Evolutionary conservation across 345 rosid genomes (phyloP), one percentile per base, ranked within the genome.

Genomic region (Populus euphratica): DNA sequence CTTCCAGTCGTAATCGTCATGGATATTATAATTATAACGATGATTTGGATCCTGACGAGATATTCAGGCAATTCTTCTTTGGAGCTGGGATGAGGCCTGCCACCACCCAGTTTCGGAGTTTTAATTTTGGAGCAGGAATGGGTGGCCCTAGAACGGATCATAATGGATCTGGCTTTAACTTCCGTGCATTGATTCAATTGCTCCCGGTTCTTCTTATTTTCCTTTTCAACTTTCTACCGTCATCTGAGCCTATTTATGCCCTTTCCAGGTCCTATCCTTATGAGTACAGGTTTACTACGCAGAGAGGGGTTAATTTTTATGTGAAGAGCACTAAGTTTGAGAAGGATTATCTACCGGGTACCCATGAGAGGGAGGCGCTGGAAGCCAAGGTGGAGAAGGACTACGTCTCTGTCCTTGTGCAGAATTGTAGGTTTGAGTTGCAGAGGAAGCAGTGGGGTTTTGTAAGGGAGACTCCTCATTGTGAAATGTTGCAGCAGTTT

Each of bases 361-460:
- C 89, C 78, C 64, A 33, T 23, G 87, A 91, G 44, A 88, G 96
- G 39, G 82, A 31, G 12, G 79, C 59, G 12, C 38, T 96, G 5
- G 99, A 96, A 77, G 84, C 62, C 38, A 84, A 82, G 33, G 91
- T 96, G 52, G 98, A 96, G 47, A 92, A 83, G 79, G 98, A 96
- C 82, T 96, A 96, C 76, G 87, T 87, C 17, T 84, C 90, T 29
- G 59, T 82, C 72, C 90, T 96, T 70, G 38, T 91, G 0, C 97
- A 96, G 85, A 90, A 93, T 78, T 96, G 99, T 83, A 81, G 98
- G 86, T 78, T 77, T 52, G 99, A 96, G 86, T 23, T 92, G 85
- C 97, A 91, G 87, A 85, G 98, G 79, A 80, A 87, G 77, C 98
- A 90, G 77, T 93, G 97, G 99, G 99, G 98, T 2, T 92, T 92